Base-by-base conservation (phyloP, 2,329 filamentous ascomycete genomes). In the Exophiala dermatitidis region DNA sequence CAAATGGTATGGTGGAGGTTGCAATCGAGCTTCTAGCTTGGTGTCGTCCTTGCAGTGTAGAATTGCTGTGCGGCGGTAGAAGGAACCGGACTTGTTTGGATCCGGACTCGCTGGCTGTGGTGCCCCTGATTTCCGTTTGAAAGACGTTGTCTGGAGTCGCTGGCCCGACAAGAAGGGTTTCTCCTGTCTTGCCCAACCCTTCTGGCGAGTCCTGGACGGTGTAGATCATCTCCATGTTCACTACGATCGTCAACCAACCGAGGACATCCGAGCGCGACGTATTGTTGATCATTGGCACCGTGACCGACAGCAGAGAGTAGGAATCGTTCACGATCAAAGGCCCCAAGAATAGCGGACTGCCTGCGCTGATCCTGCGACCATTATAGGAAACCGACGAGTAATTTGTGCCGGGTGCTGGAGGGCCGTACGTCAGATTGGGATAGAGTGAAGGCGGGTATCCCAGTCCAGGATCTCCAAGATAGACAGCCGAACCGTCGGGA, bases 241-340 rank as follows among this genome's bases (percentile, higher is more conserved):
- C 78, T n/a, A 95, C 75, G 1, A 91, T 72, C 1, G 89, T 95
- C 73, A 95, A 79, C 73, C 89, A 95, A 1, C 88, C 90, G 3
- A 95, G 75, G 0, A 91, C 79, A 57, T 85, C 82, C 40, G 71
- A 67, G 1, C 78, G 77, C 1, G 76, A 75, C 60, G 84, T 86
- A 65, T 85, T 82, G 65, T 85, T 83, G 55, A 87, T 78, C 49
- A 96, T 81, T 0, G 90, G 88, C 10, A 91, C 71, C 0, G 90
- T 95, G 54, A 95, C 74, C 2, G 90, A 95, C 8, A 95, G 67
- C 7, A 96, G 72, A 26, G 87, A 86, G 59, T 85, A 86, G 0
- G 82, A 81, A 42, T 79, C 72, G 66, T 94, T 93, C 58, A 93
- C 70, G 28, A 80, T 74, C 53, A 88, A 74, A 0, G 90, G 90